phyloP scores from a whole-genome alignment of 2,329 filamentous ascomycete genomes.

The Claviceps arundinis region DNA sequence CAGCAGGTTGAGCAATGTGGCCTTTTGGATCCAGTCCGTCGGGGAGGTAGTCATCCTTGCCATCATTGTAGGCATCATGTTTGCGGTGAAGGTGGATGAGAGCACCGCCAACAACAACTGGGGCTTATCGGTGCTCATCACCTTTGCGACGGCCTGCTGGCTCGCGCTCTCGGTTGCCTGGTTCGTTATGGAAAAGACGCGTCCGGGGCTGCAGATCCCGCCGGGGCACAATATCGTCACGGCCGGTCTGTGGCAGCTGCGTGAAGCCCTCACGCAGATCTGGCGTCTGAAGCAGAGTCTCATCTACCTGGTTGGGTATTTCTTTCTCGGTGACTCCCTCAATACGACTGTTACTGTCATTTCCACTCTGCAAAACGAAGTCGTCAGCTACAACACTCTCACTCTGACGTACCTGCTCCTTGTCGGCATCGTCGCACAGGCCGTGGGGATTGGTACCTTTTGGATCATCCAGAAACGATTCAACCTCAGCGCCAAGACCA shows the following conservation, averaged over 20 bases:
- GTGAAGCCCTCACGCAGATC: conserved; percentile 43
- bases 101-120: conserved; percentile 50
- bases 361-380: conserved; percentile 48
- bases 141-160: conserved; percentile 53
- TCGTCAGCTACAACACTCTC: conserved; percentile 52
- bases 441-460: conserved; percentile 46
- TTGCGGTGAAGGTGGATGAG: conserved; percentile 44
- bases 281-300: conserved; percentile 53
- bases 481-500: conserved; percentile 47
- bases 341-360: conserved; percentile 61
- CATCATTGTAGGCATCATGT: conserved; percentile 52
- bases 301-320: conserved; percentile 53
- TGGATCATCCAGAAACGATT: conserved; percentile 49
- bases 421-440: conserved; percentile 51
- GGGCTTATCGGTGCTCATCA: conserved; percentile 51
- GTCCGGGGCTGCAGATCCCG: conserved; percentile 38
- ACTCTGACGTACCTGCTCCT: conserved; percentile 53
- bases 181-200: conserved; percentile 51
- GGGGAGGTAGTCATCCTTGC: conserved; percentile 50
- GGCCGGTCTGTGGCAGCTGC: conserved; percentile 49
- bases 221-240: conserved; percentile 33
- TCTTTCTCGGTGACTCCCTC: conserved; percentile 54
- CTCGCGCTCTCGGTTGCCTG: conserved; percentile 50
- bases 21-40: conserved; percentile 50
- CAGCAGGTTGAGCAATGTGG: conserved; percentile 48